Evolutionary conservation across 169 alveolate genomes (phyloP), one percentile per base, ranked within the genome.

Genomic region (Eimeria sp.): DNA sequence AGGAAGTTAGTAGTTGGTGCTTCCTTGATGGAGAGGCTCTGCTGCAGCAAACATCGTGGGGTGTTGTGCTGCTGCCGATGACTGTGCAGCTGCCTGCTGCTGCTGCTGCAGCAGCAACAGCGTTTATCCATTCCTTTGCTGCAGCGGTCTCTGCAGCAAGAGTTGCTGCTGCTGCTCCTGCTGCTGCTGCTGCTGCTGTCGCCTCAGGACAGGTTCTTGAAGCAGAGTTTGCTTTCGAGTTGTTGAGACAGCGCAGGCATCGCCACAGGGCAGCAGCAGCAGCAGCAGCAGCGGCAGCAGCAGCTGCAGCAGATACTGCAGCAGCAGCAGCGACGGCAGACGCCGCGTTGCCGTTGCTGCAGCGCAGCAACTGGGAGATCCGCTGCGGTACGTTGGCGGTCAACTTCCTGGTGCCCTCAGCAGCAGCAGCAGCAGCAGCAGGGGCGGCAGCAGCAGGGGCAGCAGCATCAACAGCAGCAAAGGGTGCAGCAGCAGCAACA

Each of bases 311-410:
- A 3, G 88, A 30, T 20, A 18, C 64, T 9, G 90, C 74, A 2
- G 90, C 74, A 54, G 74, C 76, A 82, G 90, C 90, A 54, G 64
- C 76, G 18, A 40, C n/a, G 4, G 52, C 40, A 20, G 66, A 33
- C 16, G 71, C 25, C 27, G 33, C 27, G 6, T 10, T 54, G 58
- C 90, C 90, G 46, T 30, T 82, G 90, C 74, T 82, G 90, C 71
- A 58, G 54, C 90, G 90, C 90, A 82, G 76, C 90, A 82, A 56
- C 90, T 82, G 90, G 90, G 90, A 82, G 62, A 16, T 82, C 30
- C 90, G 90, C 71, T 82, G 90, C 54, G 90, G 90, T 56, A 40
- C 52, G 6, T 30, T 82, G 58, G 60, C 76, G 16, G 56, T 82
- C 40, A 62, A 82, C 56, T 58, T 82, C 27, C 76, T 27, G 37